A percentile compares a stretch with the other conserved stretches of the same genome.
Conservation (phyloP, 2,329 filamentous ascomycete genomes). For the Pseudogymnoascus sp. region DNA sequence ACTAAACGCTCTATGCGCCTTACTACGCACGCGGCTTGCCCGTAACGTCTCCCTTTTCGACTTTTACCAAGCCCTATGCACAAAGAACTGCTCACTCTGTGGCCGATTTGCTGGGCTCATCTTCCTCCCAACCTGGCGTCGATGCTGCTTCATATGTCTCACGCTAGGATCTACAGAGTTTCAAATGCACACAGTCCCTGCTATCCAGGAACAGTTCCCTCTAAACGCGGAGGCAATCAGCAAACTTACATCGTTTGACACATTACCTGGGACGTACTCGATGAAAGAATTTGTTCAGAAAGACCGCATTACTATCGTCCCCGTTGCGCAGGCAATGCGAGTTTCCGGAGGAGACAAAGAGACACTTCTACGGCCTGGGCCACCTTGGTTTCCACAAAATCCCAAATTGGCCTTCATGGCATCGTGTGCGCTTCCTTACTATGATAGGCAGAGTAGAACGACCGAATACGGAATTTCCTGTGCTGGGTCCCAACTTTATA, state of each 20-base stretch:
- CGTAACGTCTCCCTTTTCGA: background rate
- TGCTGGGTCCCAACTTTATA: background rate
- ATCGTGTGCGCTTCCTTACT: background rate
- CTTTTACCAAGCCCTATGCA: background rate
- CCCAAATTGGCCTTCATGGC: background rate
- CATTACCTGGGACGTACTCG: background rate
- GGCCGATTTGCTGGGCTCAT: background rate
- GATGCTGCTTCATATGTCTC: background rate
- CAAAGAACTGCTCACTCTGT: background rate
- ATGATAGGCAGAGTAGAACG: background rate
- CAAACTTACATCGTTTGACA: background rate
- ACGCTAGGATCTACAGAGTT: background rate
- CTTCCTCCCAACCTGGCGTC: background rate
- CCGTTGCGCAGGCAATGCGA: background rate
- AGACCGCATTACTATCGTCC: background rate
- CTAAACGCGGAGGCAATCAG: background rate
- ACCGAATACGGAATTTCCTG: background rate
- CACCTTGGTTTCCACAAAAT: background rate
- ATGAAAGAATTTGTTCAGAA: background rate
- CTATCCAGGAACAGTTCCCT: background rate
- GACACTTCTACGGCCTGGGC: background rate
- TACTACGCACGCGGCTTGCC: background rate
- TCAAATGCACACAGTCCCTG: background rate
- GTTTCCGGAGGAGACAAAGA: too few species aligned
- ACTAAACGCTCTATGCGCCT: background rate